These are phyloP conservation scores for Benincasa hispida DNA, from an alignment of 306 rosid species.

Conservation along the genomic window DNA sequence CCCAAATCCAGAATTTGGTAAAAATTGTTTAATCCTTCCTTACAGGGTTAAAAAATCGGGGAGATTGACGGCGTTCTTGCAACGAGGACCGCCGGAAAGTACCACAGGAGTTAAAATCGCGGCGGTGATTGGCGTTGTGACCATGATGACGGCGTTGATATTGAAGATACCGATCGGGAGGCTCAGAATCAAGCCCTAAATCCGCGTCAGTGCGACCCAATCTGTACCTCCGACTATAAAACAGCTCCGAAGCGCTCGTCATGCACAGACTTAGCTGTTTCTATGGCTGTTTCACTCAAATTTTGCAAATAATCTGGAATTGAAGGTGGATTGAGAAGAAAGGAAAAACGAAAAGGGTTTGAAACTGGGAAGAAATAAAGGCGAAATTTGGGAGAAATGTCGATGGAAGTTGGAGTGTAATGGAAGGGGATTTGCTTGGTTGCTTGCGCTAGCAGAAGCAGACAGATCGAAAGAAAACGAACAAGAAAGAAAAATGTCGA, in stretches of 20 bases:
- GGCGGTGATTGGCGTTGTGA: slow-evolving; percentile 19
- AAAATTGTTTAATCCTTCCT: background rate
- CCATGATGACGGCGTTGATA: slow-evolving; percentile 7
- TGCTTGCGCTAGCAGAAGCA: background rate
- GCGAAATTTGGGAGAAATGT: background rate
- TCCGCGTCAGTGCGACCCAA: slow-evolving; percentile 40
- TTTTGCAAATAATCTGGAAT: background rate
- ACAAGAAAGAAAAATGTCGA: background rate
- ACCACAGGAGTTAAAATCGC: slow-evolving; percentile 30
- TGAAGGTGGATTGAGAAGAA: background rate
- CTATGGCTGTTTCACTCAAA: background rate
- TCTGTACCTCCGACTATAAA: slow-evolving; percentile 58
- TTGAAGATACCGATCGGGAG: slow-evolving; percentile 16
- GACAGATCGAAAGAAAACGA: background rate
- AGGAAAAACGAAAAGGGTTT: background rate
- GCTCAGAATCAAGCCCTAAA: slow-evolving; percentile 27
- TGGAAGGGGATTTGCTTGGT: background rate
- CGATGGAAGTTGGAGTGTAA: background rate
- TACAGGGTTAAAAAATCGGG: slow-evolving; percentile 11
- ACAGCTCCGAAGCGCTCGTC: slow-evolving; percentile 96
- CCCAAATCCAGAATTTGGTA: background rate
- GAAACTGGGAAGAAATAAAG: background rate
- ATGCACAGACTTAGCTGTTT: slow-evolving; percentile 21
- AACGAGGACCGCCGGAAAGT: slow-evolving; percentile 29
- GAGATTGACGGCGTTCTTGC: slow-evolving; percentile 24